phyloP scores from a whole-genome alignment of 1,284 basidiomycete species.

The Fomitiporia mediterranea region DNA sequence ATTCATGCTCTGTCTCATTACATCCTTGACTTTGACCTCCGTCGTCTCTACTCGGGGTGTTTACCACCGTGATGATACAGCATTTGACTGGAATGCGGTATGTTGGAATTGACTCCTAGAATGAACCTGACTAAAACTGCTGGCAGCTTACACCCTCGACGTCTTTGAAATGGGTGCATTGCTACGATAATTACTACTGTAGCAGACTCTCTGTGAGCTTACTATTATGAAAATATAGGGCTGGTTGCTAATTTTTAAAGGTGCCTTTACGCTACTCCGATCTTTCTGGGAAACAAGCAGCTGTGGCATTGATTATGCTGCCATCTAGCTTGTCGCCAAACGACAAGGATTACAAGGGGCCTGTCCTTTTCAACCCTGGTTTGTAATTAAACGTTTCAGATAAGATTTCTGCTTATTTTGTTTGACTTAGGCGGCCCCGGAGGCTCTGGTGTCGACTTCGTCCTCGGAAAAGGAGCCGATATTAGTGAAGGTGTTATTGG shows the following conservation, averaged over 20 bases:
- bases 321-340: conserved; percentile 24
- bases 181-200: conserved; percentile 9
- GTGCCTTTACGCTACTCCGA: conserved; percentile 32
- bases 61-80: too few species aligned
- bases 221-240: too few species aligned
- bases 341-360: conserved; percentile 28
- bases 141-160: conserved; percentile 4
- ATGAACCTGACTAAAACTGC: background rate
- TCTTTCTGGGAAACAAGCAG: conserved; percentile 26
- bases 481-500: conserved; percentile 25
- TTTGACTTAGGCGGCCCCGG: conserved; percentile 28
- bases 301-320: conserved; percentile 28
- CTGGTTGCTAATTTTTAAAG: conserved; percentile 13
- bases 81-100: conserved; percentile 2
- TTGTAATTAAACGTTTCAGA: too few species aligned
- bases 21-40: too few species aligned
- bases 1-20: too few species aligned
- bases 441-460: conserved; percentile 28
- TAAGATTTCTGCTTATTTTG: background rate
- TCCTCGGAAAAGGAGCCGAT: conserved; percentile 5
- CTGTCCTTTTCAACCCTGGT: conserved; percentile 33
- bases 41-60: too few species aligned
- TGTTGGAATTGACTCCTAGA: too few species aligned
- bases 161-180: conserved; percentile 3
- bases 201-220: conserved; percentile 6